These are phyloP conservation scores for Geotrichum cucujoidarum DNA, from an alignment of 1,139 yeast species.

Conservation along the genomic window DNA sequence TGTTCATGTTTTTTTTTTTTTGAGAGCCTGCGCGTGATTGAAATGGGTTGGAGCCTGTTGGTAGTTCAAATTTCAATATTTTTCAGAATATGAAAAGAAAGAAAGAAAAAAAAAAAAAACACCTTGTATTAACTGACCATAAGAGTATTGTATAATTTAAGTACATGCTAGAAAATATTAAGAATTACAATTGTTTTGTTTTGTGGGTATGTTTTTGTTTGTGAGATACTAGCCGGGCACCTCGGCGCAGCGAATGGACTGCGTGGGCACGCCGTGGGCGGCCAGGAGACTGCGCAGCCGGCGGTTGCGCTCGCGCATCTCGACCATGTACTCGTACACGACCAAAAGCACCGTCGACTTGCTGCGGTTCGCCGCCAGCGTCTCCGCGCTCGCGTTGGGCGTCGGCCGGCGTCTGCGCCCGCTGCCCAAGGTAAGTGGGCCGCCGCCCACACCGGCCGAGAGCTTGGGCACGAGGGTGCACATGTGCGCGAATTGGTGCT, in stretches of 20 bases:
- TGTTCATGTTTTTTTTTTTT: too few relatives aligned
- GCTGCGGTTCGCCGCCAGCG: slow-evolving; percentile 33
- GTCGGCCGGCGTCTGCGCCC: slow-evolving; percentile 1
- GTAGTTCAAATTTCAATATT: too few relatives aligned
- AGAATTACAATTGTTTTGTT: too few relatives aligned
- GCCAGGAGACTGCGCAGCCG: slow-evolving; percentile 1
- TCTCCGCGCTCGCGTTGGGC: too few relatives aligned
- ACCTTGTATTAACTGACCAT: too few relatives aligned
- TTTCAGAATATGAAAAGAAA: too few relatives aligned
- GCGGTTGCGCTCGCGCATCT: slow-evolving; percentile 26
- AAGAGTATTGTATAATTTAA: too few relatives aligned
- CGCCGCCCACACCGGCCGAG: slow-evolving; percentile 20
- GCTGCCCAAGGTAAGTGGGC: background rate
- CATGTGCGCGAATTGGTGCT: slow-evolving; percentile 40
- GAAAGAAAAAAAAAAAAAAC: too few relatives aligned
- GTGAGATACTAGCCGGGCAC: background rate
- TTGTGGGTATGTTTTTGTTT: too few relatives aligned
- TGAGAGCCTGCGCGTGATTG: too few relatives aligned
- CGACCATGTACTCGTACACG: slow-evolving; percentile 32
- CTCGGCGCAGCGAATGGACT: background rate
- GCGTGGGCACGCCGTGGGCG: background rate
- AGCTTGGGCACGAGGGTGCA: slow-evolving; percentile 37
- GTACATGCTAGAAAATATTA: too few relatives aligned
- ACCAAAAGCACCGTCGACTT: slow-evolving; percentile 32
- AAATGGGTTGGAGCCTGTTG: too few relatives aligned